Conservation (phyloP, 164 flowering plant genomes). For the Hamamelis virginiana region DNA sequence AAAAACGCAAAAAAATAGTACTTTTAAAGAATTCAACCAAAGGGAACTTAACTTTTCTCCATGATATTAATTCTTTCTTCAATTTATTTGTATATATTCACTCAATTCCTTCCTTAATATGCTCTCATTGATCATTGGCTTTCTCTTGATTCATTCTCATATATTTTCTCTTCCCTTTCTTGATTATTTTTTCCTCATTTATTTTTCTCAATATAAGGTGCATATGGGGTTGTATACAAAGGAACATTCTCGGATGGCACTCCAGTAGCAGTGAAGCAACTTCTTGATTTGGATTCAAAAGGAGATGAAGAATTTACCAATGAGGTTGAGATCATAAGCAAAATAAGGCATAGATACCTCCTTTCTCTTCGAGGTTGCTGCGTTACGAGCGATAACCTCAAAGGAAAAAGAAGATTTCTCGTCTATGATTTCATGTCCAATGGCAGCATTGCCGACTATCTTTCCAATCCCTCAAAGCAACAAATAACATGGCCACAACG, state of each 20-base stretch:
- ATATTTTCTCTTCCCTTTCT: too few species aligned
- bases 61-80: too few species aligned
- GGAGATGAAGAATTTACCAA: constrained; percentile 38
- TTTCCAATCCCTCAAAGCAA: neutral
- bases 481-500: constrained; percentile 35
- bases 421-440: constrained; percentile 44
- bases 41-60: too few species aligned
- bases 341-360: constrained; percentile 39
- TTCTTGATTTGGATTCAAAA: constrained; percentile 25
- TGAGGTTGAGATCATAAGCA: constrained; percentile 47
- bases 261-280: constrained; percentile 36
- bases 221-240: constrained; percentile 31
- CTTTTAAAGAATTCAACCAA: too few species aligned
- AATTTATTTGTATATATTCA: too few species aligned
- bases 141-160: too few species aligned
- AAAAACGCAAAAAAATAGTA: too few species aligned
- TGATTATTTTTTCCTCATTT: too few species aligned
- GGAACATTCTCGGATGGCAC: constrained; percentile 38
- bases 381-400: constrained; percentile 23
- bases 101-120: too few species aligned
- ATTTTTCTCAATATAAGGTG: too few species aligned
- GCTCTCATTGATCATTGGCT: too few species aligned
- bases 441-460: constrained; percentile 32
- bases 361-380: constrained; percentile 45
- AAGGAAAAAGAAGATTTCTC: constrained; percentile 28